Percentiles rank a stretch among this genome's conserved stretches.
Conservation (phyloP, 1,139 yeast genomes). For the Pichia sp. region DNA sequence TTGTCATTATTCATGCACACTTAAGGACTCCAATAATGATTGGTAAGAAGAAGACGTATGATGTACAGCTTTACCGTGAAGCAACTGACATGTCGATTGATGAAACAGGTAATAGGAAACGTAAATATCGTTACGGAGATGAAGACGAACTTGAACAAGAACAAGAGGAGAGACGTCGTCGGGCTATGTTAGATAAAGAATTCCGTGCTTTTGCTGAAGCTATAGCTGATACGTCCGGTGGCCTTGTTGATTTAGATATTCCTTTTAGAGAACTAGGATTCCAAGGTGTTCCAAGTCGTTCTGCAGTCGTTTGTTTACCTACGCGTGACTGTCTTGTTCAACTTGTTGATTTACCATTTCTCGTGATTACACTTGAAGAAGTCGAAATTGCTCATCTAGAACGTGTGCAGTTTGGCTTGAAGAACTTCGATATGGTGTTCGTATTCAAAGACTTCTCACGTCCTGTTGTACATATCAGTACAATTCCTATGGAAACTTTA, state of each 20-base stretch:
- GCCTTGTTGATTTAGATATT: conserved; percentile 79
- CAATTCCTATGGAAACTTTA: conserved; percentile 87
- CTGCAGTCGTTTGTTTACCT: conserved; percentile 94
- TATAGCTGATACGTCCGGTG: conserved; percentile 82
- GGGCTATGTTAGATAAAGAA: conserved; percentile 87
- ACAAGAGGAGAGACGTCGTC: conserved; percentile 94
- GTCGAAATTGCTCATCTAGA: conserved; percentile 94
- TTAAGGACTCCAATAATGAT: conserved; percentile 89
- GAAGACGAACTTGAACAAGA: conserved; percentile 98
- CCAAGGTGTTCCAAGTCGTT: conserved; percentile 95
- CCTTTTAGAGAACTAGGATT: conserved; percentile 96
- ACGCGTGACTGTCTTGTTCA: conserved; percentile 95
- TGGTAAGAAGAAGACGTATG: conserved; percentile 93
- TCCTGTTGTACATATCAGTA: conserved; percentile 89
- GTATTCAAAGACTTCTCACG: conserved; percentile 85
- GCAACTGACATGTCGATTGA: conserved; percentile 96
- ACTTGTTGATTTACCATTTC: conserved; percentile 89
- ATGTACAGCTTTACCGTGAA: conserved; percentile 93
- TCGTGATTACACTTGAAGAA: conserved; percentile 86
- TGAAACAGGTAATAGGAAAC: conserved; percentile 92
- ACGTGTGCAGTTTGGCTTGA: conserved; percentile 95
- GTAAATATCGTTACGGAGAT: conserved; percentile 89
- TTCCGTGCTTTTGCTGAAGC: conserved; percentile 85
- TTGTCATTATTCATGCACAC: conserved; percentile 89
- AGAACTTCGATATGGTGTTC: conserved; percentile 92